Evolutionary conservation across 805 yeast genomes (phyloP).

Genomic region (Komagataella populi): DNA sequence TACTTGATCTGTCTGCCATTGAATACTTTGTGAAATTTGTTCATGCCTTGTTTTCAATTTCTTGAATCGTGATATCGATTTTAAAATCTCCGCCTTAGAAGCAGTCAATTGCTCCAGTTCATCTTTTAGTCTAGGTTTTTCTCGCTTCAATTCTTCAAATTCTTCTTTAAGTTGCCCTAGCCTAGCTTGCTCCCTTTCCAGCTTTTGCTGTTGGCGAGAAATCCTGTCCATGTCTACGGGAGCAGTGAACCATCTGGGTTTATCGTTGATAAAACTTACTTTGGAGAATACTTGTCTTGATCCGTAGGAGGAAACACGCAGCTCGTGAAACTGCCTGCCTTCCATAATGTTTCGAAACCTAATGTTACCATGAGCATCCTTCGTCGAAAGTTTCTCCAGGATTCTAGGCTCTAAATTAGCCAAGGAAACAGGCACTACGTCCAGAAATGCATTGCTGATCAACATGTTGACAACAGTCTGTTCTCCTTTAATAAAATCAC

Average conservation of each 20-base stretch:
- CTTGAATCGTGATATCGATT: neutral
- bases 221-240: slow-evolving; percentile 5
- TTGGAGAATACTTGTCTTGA: slow-evolving; percentile 32
- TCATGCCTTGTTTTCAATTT: neutral
- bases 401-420: slow-evolving; percentile 28
- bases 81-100: neutral
- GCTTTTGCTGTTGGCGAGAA: neutral
- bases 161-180: slow-evolving; percentile 1
- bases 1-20: neutral
- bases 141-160: neutral
- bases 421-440: slow-evolving; percentile 49
- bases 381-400: slow-evolving; percentile 18
- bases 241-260: slow-evolving; percentile 16
- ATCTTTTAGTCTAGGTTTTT: neutral
- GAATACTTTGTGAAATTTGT: neutral
- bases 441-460: slow-evolving; percentile 35
- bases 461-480: slow-evolving; percentile 57
- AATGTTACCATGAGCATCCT: slow-evolving; percentile 24
- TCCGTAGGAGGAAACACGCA: slow-evolving; percentile 54
- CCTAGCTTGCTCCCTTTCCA: neutral
- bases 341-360: slow-evolving; percentile 45
- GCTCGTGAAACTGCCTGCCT: slow-evolving; percentile 36
- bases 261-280: slow-evolving; percentile 19
- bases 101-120: neutral
- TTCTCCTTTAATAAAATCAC: slow-evolving; percentile 68